phyloP scores from a whole-genome alignment of 768 basidiomycete species.

The Lepiota venenata region DNA sequence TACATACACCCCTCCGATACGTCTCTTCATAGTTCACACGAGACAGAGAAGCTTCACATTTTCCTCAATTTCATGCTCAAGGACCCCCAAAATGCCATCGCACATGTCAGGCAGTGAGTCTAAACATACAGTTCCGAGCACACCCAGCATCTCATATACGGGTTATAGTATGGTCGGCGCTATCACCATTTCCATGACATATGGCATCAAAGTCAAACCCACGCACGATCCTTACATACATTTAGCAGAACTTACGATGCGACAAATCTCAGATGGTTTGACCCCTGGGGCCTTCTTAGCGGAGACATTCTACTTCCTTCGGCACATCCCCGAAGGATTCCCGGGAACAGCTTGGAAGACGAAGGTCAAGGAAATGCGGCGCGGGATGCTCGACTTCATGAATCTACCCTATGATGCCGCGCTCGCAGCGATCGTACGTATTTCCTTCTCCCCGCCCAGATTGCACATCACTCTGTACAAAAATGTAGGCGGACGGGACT shows the following conservation, averaged over 20 bases:
- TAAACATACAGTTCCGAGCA: not conserved
- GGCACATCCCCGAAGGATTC: conserved; percentile 43
- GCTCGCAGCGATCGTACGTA: conserved; percentile 17
- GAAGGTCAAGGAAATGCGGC: conserved; percentile 19
- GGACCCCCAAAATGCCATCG: conserved; percentile 18
- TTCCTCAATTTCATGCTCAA: conserved; percentile 22
- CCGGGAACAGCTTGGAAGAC: conserved; percentile 44
- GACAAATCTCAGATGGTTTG: not conserved
- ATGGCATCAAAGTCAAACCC: conserved; percentile 10
- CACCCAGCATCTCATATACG: not conserved
- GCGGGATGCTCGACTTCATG: conserved; percentile 18
- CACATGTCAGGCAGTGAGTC: conserved; percentile 25
- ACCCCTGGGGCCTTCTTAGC: conserved; percentile 17
- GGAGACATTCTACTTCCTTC: conserved; percentile 24
- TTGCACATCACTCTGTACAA: not conserved
- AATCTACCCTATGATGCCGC: conserved; percentile 21
- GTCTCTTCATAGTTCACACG: conserved; percentile 17
- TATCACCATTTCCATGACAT: conserved; percentile 5
- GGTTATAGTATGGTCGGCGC: conserved; percentile 12
- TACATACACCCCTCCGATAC: conserved; percentile 20
- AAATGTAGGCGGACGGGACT: conserved; percentile 11
- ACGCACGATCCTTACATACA: conserved; percentile 6
- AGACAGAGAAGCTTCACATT: conserved; percentile 18
- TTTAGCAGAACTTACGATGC: conserved; percentile 3
- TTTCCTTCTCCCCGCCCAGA: not conserved